Conservation (phyloP, 2,329 filamentous ascomycete genomes). For the Neonectria hederae region DNA sequence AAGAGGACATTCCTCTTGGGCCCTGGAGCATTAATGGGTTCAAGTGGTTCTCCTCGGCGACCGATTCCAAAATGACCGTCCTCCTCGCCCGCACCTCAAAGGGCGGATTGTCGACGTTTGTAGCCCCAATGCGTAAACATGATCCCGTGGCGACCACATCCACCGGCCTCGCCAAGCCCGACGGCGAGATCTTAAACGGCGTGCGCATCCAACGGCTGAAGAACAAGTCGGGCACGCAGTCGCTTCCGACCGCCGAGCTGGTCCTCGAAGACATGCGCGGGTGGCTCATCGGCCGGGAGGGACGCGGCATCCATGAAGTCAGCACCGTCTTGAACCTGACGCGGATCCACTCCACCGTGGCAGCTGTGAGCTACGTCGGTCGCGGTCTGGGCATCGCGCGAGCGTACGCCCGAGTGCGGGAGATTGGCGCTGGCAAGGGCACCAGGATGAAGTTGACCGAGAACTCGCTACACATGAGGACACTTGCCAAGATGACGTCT, state of each 20-base stretch:
- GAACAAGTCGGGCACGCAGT: slow-evolving; percentile 75
- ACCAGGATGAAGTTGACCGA: slow-evolving; percentile 58
- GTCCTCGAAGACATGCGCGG: slow-evolving; percentile 70
- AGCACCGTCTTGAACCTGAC: slow-evolving; percentile 75
- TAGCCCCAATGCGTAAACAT: slow-evolving; percentile 67
- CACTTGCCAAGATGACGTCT: slow-evolving; percentile 63
- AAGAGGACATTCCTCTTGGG: slow-evolving; percentile 54
- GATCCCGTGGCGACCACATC: slow-evolving; percentile 46
- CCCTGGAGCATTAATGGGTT: slow-evolving; percentile 72
- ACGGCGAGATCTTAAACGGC: slow-evolving; percentile 67
- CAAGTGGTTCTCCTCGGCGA: slow-evolving; percentile 63
- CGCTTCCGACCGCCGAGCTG: slow-evolving; percentile 77
- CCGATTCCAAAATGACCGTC: slow-evolving; percentile 61
- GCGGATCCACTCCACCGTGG: slow-evolving; percentile 65
- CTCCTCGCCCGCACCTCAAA: slow-evolving; percentile 67
- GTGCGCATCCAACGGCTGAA: slow-evolving; percentile 75
- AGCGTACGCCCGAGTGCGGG: slow-evolving; percentile 66
- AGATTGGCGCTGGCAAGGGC: slow-evolving; percentile 56
- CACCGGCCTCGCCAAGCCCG: slow-evolving; percentile 34
- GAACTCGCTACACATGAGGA: slow-evolving; percentile 66
- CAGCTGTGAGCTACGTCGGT: slow-evolving; percentile 61
- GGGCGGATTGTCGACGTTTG: slow-evolving; percentile 56
- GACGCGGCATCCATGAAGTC: slow-evolving; percentile 74
- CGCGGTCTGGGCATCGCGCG: slow-evolving; percentile 66
- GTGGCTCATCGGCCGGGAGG: slow-evolving; percentile 73